Conservation (phyloP, 495 filamentous ascomycete genomes). For the Penicillium atrosanguineum region DNA sequence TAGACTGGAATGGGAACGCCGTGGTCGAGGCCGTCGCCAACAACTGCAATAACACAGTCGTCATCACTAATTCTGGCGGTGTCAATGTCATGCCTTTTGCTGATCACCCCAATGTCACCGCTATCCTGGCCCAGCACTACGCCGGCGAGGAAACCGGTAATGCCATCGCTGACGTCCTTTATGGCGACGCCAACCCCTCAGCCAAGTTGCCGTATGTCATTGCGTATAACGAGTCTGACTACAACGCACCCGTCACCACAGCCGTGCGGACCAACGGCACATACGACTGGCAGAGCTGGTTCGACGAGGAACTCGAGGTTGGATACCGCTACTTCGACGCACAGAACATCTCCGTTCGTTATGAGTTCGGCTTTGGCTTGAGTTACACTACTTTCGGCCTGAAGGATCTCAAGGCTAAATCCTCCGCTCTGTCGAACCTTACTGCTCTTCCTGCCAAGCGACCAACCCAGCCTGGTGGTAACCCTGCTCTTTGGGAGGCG, state of each 20-base stretch:
- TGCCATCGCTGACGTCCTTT: slow-evolving; percentile 56
- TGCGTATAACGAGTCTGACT: no score
- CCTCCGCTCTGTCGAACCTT: not conserved
- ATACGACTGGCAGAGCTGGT: slow-evolving; percentile 54
- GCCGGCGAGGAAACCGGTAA: slow-evolving; percentile 60
- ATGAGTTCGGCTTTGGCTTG: slow-evolving; percentile 67
- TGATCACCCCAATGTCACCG: slow-evolving; percentile 62
- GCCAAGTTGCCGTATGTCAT: slow-evolving; percentile 16
- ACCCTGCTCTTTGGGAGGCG: slow-evolving; percentile 56
- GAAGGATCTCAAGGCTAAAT: slow-evolving; percentile 33
- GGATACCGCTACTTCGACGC: slow-evolving; percentile 68
- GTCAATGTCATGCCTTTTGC: slow-evolving; percentile 57
- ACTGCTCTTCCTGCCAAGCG: slow-evolving; percentile 6
- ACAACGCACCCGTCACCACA: no score
- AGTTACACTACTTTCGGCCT: slow-evolving; percentile 64
- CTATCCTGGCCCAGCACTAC: slow-evolving; percentile 58
- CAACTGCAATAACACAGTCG: slow-evolving; percentile 59
- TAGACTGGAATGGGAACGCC: slow-evolving; percentile 49
- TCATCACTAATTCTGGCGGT: slow-evolving; percentile 60
- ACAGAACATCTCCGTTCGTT: slow-evolving; percentile 55
- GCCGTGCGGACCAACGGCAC: slow-evolving; percentile 32
- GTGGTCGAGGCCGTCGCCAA: slow-evolving; percentile 57
- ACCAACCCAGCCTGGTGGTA: slow-evolving; percentile 35
- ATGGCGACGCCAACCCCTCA: slow-evolving; percentile 56
- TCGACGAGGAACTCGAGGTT: slow-evolving; percentile 62